Evolutionary conservation across 305 asterid species (phyloP), one percentile per base, ranked within the genome.

Genomic region (Fraxinus greggii): DNA sequence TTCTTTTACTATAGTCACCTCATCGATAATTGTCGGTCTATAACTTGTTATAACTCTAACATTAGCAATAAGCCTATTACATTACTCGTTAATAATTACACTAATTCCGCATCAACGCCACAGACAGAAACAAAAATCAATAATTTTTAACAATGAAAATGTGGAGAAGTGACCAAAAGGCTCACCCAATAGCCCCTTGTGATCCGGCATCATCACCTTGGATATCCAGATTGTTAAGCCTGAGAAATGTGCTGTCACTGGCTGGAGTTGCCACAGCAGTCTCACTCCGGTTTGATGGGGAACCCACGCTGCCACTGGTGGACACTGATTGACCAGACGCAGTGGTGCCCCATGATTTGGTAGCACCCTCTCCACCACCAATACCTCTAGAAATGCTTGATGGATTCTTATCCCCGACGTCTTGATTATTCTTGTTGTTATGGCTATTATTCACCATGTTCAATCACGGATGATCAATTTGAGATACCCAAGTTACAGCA

Each of bases 211-310:
- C 99, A 84, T 94, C 97, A 54, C 94, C 98, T 78, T 92, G 97
- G 79, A 89, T 92, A 86, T 92, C 97, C 42, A 92, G 95, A 31
- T 89, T 90, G 87, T 89, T 94, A 81, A 95, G 78, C 87, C 87
- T 88, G 73, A 84, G 76, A 61, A 91, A 86, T 33, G 95, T 88
- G 78, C 85, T 91, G 65, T 92, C 99, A 73, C 90, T 88, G 51
- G 90, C 92, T 0, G 97, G 90, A 7, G 95, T 87, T 29, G 93
- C 90, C 88, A 90, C 79, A 10, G 94, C 97, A 24, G 91, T 91
- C 88, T 95, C 98, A 82, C 98, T 93, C 83, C 97, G 91, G 89
- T 92, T 91, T 10, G 97, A 95, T 0, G 99, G 98, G 3, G 99
- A 93, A 51, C 99, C 99, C 51, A 93, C 88, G 51, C 99, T 95